phyloP scores from a whole-genome alignment of 2,329 filamentous ascomycete genomes.

The Neoarthrinium moseri region DNA sequence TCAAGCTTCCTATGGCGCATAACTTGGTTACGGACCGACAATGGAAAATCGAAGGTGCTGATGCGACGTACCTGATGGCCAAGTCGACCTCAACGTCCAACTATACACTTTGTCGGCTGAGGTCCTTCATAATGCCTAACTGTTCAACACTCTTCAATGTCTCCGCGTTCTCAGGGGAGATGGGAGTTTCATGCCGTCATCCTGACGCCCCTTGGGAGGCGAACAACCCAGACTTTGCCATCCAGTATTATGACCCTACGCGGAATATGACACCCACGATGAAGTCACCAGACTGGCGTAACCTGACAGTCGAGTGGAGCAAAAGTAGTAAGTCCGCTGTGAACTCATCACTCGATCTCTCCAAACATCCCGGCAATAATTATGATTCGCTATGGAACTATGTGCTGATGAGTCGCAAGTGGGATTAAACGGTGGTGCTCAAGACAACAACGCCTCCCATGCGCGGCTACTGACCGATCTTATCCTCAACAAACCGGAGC shows the following conservation, averaged over 20 bases:
- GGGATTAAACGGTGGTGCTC: constrained; percentile 40
- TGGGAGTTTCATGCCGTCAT: too few species aligned
- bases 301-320: background rate
- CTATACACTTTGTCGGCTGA: constrained; percentile 3
- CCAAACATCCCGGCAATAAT: background rate
- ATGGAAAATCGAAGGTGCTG: background rate
- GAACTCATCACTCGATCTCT: background rate
- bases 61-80: constrained; percentile 2
- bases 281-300: background rate
- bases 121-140: background rate
- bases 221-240: too few species aligned
- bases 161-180: background rate
- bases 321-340: background rate
- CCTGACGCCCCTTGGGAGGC: too few species aligned
- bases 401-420: too few species aligned
- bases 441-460: constrained; percentile 40
- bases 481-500: constrained; percentile 24
- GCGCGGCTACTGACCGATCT: constrained; percentile 42
- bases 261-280: too few species aligned
- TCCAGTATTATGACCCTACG: too few species aligned
- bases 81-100: background rate
- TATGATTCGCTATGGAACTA: constrained; percentile 16
- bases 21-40: background rate
- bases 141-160: constrained; percentile 1
- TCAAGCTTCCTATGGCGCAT: background rate